These are phyloP conservation scores for Cenococcum geophilum DNA, from an alignment of 495 filamentous ascomycete genomes.

Conservation along the genomic window DNA sequence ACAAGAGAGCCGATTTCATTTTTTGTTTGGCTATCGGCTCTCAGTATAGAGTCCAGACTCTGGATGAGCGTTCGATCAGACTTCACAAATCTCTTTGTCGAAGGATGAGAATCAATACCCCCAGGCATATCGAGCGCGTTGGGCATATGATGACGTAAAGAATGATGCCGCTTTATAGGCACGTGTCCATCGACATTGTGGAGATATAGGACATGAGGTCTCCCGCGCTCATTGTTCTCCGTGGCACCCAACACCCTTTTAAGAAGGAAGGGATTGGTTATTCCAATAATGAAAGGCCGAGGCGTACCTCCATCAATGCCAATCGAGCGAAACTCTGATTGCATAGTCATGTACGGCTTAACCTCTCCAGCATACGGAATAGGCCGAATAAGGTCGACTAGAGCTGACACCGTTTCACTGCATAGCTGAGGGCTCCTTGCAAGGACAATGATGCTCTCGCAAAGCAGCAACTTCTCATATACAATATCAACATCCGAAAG, in stretches of 20 bases:
- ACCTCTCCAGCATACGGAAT: constrained; percentile 34
- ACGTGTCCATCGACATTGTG: constrained; percentile 22
- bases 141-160: constrained; percentile 15
- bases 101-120: constrained; percentile 23
- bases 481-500: constrained; percentile 34
- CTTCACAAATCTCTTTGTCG: constrained; percentile 27
- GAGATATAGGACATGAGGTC: constrained; percentile 32
- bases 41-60: constrained; percentile 28
- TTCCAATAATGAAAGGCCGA: constrained; percentile 32
- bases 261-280: constrained; percentile 36
- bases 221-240: constrained; percentile 15
- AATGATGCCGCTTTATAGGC: constrained; percentile 29
- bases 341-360: constrained; percentile 37
- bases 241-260: constrained; percentile 25
- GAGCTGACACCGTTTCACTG: constrained; percentile 31
- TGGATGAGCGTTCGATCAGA: constrained; percentile 24
- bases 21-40: constrained; percentile 11
- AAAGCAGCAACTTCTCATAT: constrained; percentile 36
- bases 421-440: constrained; percentile 34
- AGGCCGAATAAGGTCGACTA: constrained; percentile 35
- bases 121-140: constrained; percentile 22
- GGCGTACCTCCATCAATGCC: constrained; percentile 29
- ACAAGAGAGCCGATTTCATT: constrained; percentile 29
- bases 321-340: constrained; percentile 33
- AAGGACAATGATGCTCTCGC: constrained; percentile 35